Conservation (phyloP, 306 rosid species). For the Ceratonia siliqua region DNA sequence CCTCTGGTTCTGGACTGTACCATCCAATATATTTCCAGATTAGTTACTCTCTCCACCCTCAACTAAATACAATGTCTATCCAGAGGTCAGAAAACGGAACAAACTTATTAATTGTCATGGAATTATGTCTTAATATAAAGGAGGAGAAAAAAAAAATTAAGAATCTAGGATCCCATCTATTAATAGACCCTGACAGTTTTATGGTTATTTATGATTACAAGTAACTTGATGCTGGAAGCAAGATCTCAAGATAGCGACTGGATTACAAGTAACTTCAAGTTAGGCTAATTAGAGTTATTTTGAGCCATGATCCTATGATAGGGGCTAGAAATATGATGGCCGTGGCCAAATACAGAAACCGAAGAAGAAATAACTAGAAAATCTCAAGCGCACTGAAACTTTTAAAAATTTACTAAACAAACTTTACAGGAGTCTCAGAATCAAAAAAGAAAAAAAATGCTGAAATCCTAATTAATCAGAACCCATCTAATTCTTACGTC, state of each 20-base stretch:
- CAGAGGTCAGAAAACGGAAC: neutral
- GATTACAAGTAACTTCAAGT: neutral
- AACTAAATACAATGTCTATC: neutral
- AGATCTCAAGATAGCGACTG: neutral
- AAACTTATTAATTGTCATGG: no score
- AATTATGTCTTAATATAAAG: no score
- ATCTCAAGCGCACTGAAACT: neutral
- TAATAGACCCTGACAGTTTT: conserved; percentile 4
- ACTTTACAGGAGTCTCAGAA: neutral
- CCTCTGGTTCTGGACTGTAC: neutral
- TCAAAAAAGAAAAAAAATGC: neutral
- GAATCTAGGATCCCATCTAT: neutral
- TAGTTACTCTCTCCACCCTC: neutral
- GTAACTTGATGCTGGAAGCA: neutral
- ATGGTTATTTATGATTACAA: neutral
- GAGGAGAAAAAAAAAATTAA: neutral
- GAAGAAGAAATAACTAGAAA: conserved; percentile 1
- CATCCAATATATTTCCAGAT: neutral
- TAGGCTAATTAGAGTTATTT: neutral
- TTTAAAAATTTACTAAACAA: neutral
- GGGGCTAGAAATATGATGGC: conserved; percentile 3
- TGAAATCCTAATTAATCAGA: conserved; percentile 10
- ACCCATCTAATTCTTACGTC: conserved; percentile 9
- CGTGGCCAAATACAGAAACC: conserved; percentile 2
- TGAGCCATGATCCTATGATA: neutral